Evolutionary conservation across 768 basidiomycete species (phyloP), one percentile per base, ranked within the genome.

Genomic region (Myochromella boudieri): DNA sequence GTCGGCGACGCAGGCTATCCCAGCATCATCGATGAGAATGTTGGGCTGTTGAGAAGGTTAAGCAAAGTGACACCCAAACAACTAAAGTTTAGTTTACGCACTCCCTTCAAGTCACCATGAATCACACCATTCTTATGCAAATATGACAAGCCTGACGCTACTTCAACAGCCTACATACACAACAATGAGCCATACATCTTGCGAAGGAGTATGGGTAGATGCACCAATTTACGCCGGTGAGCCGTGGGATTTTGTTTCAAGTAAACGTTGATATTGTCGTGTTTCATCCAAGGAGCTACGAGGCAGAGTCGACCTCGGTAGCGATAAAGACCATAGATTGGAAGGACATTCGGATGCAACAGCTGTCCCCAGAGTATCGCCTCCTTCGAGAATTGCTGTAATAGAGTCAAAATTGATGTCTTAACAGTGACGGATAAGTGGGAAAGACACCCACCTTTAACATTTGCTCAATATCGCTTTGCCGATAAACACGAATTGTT

Each of bases 81-180:
- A n/a, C 5, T n/a, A 17, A 34, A 34, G 6, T 12, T 6, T 17
- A n/a, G n/a, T 34, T 29, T 5, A 42, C 48, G 32, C 11, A 49
- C 48, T 25, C 46, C 31, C 18, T 41, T 40, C 4, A 34, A 15
- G 22, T 47, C 45, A 3, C 45, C 45, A n/a, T 48, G 47, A 12
- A 42, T 37, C 11, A 43, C 25, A 2, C 24, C 41, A 21, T 43
- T 43, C 27, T 37, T 9, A 17, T 49, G 48, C 6, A 49, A 29
- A 18, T 18, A 43, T 21, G 18, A 26, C 3, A 48, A 36, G 17
- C 41, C 34, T 36, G 37, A 22, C 6, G 48, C 36, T 10, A 38
- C 12, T 10, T 48, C 41, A 6, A 42, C 41, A 2, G 34, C 25
- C 47, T 43, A n/a, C n/a, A n/a, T n/a, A n/a, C 14, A 14, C 6